Evolutionary conservation across 2,329 filamentous ascomycete genomes (phyloP).

Genomic region (Ascochyta koolunga): DNA sequence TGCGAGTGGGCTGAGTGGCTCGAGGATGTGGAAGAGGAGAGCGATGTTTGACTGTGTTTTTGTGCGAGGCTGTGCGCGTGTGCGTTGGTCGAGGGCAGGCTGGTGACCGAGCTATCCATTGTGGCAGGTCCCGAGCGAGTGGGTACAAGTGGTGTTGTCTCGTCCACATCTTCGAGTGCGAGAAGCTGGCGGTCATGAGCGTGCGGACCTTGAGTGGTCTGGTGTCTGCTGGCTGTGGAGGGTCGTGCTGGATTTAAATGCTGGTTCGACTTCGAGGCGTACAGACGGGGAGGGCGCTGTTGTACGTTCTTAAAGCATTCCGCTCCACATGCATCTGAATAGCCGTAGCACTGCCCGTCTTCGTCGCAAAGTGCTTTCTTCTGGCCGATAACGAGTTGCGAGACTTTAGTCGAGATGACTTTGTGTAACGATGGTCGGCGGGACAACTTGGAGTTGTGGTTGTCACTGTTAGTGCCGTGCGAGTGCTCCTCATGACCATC

Average conservation of each 20-base stretch:
- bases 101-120: slow-evolving; percentile 30
- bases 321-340: slow-evolving; percentile 65
- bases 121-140: slow-evolving; percentile 33
- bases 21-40: slow-evolving; percentile 15
- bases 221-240: slow-evolving; percentile 27
- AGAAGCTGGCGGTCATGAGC: slow-evolving; percentile 39
- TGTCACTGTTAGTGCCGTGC: slow-evolving; percentile 27
- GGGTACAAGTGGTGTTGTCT: slow-evolving; percentile 28
- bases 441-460: slow-evolving; percentile 6
- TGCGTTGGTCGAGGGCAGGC: slow-evolving; percentile 17
- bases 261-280: slow-evolving; percentile 25
- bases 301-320: slow-evolving; percentile 64
- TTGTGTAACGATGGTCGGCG: slow-evolving; percentile 50
- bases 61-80: neutral
- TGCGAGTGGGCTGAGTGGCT: slow-evolving; percentile 19
- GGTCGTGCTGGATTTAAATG: slow-evolving; percentile 24
- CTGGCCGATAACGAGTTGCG: slow-evolving; percentile 55
- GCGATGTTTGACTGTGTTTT: slow-evolving; percentile 13
- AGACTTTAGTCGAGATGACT: slow-evolving; percentile 53
- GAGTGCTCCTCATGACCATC: slow-evolving; percentile 23
- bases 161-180: slow-evolving; percentile 35
- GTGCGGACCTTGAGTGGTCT: slow-evolving; percentile 26
- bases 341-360: slow-evolving; percentile 65
- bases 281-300: slow-evolving; percentile 38
- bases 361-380: slow-evolving; percentile 61